These are phyloP conservation scores for Mycosphaerella sp. DNA, from an alignment of 2,329 filamentous ascomycete species.

Conservation along the genomic window DNA sequence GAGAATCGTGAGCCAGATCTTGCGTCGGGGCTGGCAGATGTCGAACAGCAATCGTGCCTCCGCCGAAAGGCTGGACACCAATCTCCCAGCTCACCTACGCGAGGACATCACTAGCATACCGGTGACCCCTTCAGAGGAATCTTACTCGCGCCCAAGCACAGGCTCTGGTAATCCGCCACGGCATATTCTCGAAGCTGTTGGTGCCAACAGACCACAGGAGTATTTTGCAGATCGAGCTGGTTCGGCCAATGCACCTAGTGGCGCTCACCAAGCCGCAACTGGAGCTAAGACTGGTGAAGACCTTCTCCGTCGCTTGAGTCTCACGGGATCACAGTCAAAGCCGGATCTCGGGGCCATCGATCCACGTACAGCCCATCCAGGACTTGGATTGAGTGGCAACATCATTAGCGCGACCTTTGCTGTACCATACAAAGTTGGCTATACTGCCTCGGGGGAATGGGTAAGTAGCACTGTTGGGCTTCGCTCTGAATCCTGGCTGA, in stretches of 20 bases:
- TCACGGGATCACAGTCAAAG: constrained; percentile 35
- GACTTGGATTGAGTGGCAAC: constrained; percentile 53
- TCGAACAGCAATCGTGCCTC: constrained; percentile 16
- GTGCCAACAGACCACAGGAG: constrained; percentile 13
- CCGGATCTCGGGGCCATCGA: constrained; percentile 45
- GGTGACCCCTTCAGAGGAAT: constrained; percentile 25
- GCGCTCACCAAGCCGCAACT: constrained; percentile 40
- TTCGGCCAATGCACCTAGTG: constrained; percentile 23
- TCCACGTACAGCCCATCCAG: constrained; percentile 51
- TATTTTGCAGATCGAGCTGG: constrained; percentile 8
- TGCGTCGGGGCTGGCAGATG: constrained; percentile 21
- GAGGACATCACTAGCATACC: constrained; percentile 20
- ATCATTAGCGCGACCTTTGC: constrained; percentile 60
- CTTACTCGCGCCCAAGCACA: constrained; percentile 13
- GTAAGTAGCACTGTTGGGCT: constrained; percentile 34
- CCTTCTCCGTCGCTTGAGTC: constrained; percentile 49
- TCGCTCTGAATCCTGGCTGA: background rate
- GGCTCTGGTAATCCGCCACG: constrained; percentile 13
- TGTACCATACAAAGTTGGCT: constrained; percentile 55
- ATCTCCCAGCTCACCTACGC: constrained; percentile 16
- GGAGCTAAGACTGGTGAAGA: constrained; percentile 46
- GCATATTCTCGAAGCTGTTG: constrained; percentile 23
- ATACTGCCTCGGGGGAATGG: constrained; percentile 51
- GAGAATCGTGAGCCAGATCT: constrained; percentile 14
- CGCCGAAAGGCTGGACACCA: constrained; percentile 20